A percentile compares a stretch with the other conserved stretches of the same genome.
These are phyloP conservation scores for Heliamphora pulchella DNA, from an alignment of 179 eudicot species.

Conservation along the genomic window DNA sequence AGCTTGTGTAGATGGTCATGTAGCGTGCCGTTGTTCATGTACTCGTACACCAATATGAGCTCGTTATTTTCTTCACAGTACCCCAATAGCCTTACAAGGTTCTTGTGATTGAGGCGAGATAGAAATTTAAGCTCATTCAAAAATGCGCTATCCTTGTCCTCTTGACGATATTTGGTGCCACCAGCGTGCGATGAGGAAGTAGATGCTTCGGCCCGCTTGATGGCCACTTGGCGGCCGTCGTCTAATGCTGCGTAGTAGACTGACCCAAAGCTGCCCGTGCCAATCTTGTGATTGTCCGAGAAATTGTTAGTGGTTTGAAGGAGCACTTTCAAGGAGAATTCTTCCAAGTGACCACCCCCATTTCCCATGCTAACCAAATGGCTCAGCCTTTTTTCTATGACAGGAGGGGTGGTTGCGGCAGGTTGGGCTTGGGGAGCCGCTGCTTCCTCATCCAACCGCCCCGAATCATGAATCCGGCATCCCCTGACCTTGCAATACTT, in stretches of 20 bases:
- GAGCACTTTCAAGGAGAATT: constrained; percentile 44
- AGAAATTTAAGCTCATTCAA: constrained; percentile 62
- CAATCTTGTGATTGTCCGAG: constrained; percentile 52
- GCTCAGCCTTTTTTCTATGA: constrained; percentile 53
- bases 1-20: constrained; percentile 66
- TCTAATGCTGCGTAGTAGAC: constrained; percentile 56
- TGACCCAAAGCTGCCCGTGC: constrained; percentile 79
- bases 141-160: constrained; percentile 65
- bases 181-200: constrained; percentile 16
- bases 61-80: constrained; percentile 61
- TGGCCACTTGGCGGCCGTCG: constrained; percentile 57
- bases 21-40: constrained; percentile 61
- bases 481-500: constrained; percentile 30
- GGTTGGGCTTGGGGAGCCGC: constrained; percentile 7
- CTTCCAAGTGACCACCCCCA: constrained; percentile 54
- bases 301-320: constrained; percentile 53
- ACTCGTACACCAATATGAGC: constrained; percentile 63
- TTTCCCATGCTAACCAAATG: constrained; percentile 53
- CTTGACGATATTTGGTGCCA: constrained; percentile 38
- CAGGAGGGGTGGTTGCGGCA: constrained; percentile 18
- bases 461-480: constrained; percentile 74
- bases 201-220: constrained; percentile 63
- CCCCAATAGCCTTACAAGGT: constrained; percentile 59
- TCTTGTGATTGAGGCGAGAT: constrained; percentile 74
- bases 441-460: constrained; percentile 42